These are phyloP conservation scores for Ophiostoma sp. DNA, from an alignment of 2,329 filamentous ascomycete genomes.

Conservation along the genomic window DNA sequence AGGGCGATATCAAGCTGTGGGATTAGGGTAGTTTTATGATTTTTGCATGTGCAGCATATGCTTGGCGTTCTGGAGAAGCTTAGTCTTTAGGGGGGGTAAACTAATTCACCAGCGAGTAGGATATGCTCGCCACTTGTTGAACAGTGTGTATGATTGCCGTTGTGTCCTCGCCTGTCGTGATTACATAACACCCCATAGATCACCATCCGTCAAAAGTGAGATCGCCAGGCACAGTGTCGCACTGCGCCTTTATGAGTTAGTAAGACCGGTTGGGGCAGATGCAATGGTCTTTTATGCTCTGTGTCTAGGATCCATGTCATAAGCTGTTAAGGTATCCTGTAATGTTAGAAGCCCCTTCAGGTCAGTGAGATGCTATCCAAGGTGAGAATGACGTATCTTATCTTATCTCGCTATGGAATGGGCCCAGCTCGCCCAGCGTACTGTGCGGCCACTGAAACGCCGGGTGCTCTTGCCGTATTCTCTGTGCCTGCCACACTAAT, in stretches of 20 bases:
- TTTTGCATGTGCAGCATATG: background rate
- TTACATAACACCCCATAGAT: background rate
- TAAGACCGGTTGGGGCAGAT: no score
- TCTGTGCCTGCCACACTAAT: background rate
- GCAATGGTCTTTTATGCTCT: no score
- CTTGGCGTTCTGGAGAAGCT: background rate
- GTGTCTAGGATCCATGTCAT: no score
- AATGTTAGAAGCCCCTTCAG: no score
- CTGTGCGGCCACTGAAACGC: constrained; percentile 2
- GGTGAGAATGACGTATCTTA: constrained; percentile 7
- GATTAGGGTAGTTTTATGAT: constrained; percentile 52
- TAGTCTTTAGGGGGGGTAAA: background rate
- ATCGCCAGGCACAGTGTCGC: background rate
- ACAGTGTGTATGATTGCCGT: background rate
- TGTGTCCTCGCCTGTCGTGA: background rate
- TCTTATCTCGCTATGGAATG: constrained; percentile 1
- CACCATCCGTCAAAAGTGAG: background rate
- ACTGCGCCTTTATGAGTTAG: background rate
- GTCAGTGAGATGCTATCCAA: no score
- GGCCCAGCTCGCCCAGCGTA: background rate
- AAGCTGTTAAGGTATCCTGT: no score
- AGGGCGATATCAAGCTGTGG: constrained; percentile 88
- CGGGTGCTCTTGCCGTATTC: background rate
- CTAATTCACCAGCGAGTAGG: background rate
- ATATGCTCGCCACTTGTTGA: background rate